Evolutionary conservation across 2,329 filamentous ascomycete genomes (phyloP).

Genomic region (Pestalotiopsis sp.): DNA sequence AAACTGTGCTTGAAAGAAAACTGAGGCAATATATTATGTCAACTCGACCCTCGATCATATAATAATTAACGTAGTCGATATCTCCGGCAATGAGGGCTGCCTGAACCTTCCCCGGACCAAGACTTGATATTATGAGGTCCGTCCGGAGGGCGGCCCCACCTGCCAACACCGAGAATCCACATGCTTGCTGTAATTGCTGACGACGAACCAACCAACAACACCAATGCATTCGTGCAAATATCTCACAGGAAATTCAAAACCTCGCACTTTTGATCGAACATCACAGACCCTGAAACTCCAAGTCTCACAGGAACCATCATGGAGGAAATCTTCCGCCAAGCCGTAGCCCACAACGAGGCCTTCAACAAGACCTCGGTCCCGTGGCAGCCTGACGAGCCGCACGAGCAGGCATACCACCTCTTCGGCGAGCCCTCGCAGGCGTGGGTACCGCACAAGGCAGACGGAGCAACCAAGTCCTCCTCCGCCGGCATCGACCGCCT

Average conservation of each 20-base stretch:
- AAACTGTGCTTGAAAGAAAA: no score
- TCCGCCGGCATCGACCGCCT: conserved; percentile 20
- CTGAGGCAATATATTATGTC: no score
- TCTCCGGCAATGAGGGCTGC: no score
- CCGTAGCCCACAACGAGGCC: conserved; percentile 19
- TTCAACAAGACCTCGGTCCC: conserved; percentile 20
- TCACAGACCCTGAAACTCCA: neutral
- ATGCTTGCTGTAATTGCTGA: no score
- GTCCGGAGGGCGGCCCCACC: no score
- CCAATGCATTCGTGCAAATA: no score
- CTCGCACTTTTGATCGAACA: neutral
- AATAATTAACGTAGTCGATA: no score
- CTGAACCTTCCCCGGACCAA: no score
- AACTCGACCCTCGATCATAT: no score
- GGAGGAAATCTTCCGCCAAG: conserved; percentile 25
- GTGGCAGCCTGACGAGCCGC: conserved; percentile 28
- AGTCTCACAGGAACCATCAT: conserved; percentile 14
- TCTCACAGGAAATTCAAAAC: neutral
- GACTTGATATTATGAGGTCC: no score
- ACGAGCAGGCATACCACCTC: conserved; percentile 25
- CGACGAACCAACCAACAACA: no score
- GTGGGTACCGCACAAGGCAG: conserved; percentile 19
- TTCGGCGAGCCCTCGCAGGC: conserved; percentile 20
- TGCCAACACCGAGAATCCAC: no score
- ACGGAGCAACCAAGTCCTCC: neutral